These are phyloP conservation scores for Suhomyces maxii DNA, from an alignment of 1,139 yeast genomes.

Conservation along the genomic window DNA sequence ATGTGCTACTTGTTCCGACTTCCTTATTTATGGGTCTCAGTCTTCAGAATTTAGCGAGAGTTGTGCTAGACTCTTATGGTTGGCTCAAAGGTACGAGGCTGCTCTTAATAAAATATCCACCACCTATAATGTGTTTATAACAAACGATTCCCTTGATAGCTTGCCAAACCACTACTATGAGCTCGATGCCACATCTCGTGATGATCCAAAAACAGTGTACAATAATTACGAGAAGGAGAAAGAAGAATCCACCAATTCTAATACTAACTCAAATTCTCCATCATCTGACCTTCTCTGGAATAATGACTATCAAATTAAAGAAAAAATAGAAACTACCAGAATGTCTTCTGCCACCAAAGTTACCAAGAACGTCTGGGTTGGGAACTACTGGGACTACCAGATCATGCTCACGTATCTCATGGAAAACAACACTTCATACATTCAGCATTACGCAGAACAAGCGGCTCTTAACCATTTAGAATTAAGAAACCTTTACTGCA, in stretches of 20 bases:
- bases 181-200: conserved; percentile 1
- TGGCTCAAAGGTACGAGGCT: conserved; percentile 51
- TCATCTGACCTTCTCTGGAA: conserved; percentile 51
- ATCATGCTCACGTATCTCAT: conserved; percentile 31
- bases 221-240: conserved; percentile 6
- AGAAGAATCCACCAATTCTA: background rate
- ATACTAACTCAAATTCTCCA: background rate
- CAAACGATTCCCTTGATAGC: conserved; percentile 7
- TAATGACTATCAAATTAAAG: conserved; percentile 68
- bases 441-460: conserved; percentile 8
- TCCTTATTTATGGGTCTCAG: conserved; percentile 51
- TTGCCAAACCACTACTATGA: background rate
- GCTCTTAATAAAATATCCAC: conserved; percentile 7
- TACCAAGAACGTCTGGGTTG: conserved; percentile 66
- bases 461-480: conserved; percentile 3
- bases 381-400: conserved; percentile 62
- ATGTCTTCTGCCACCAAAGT: conserved; percentile 80
- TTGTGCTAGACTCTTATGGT: conserved; percentile 50
- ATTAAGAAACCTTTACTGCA: conserved; percentile 44
- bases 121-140: conserved; percentile 21
- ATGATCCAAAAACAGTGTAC: conserved; percentile 6
- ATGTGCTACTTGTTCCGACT: conserved; percentile 66
- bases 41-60: conserved; percentile 20
- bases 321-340: conserved; percentile 74
- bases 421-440: conserved; percentile 13